phyloP scores from a whole-genome alignment of 257 asterid genomes.

The Solanum tacnaense region DNA sequence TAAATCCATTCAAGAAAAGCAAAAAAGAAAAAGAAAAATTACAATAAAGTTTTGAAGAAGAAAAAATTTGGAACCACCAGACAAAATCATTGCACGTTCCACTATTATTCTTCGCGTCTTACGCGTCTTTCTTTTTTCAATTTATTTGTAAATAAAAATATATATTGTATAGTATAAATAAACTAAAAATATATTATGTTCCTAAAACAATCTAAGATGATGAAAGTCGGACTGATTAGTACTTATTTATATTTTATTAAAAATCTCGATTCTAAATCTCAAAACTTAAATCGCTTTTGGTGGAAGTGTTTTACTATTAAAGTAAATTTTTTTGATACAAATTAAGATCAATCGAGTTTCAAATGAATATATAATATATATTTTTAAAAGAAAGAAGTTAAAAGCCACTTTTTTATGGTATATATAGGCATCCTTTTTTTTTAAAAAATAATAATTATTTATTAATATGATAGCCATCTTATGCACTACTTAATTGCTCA shows the following conservation, averaged over 20 bases:
- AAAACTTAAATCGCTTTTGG: background rate
- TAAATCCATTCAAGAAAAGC: background rate
- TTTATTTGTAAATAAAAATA: background rate
- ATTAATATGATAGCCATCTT: background rate
- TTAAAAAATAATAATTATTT: background rate
- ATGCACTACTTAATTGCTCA: background rate
- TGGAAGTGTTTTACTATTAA: background rate
- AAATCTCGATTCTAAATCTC: background rate
- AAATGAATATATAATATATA: background rate
- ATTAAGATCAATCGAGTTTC: background rate
- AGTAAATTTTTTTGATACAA: background rate
- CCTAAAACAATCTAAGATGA: background rate
- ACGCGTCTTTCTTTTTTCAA: background rate
- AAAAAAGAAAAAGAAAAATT: background rate
- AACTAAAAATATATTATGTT: background rate
- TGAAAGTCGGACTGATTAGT: background rate
- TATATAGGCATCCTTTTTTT: background rate
- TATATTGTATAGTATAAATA: background rate
- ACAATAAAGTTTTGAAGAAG: background rate
- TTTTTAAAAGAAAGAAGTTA: background rate
- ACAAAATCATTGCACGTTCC: constrained; percentile 1
- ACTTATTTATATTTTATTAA: background rate
- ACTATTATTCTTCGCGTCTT: background rate
- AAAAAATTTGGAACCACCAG: background rate
- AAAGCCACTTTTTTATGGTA: background rate